These are phyloP conservation scores for Torulaspora delbrueckii DNA, from an alignment of 805 yeast genomes.

Conservation along the genomic window DNA sequence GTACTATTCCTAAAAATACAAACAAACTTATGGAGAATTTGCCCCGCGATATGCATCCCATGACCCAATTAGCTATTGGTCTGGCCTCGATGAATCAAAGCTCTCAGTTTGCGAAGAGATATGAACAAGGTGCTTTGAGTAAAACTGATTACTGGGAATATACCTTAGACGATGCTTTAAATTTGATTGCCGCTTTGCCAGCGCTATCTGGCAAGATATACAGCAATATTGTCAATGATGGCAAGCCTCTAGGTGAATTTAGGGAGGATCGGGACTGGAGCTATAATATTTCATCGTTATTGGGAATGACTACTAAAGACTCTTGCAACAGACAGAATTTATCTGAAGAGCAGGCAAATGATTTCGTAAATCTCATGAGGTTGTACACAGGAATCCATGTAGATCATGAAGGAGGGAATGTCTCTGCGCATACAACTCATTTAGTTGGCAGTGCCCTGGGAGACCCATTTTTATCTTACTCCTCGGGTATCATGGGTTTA, in stretches of 20 bases:
- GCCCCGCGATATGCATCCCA: conserved; percentile 71
- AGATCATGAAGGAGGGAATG: conserved; percentile 84
- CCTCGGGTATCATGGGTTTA: conserved; percentile 76
- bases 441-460: conserved; percentile 73
- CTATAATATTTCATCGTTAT: conserved; percentile 59
- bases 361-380: conserved; percentile 66
- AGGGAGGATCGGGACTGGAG: conserved; percentile 62
- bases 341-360: conserved; percentile 40
- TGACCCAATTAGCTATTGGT: conserved; percentile 78
- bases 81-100: conserved; percentile 68
- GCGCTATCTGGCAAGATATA: conserved; percentile 70
- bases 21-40: conserved; percentile 55
- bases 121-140: conserved; percentile 58
- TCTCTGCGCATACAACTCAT: conserved; percentile 76
- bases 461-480: conserved; percentile 67
- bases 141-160: conserved; percentile 73
- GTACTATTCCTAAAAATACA: conserved; percentile 57
- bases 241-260: conserved; percentile 48
- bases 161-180: conserved; percentile 65
- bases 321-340: conserved; percentile 34
- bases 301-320: conserved; percentile 49
- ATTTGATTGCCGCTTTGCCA: conserved; percentile 69
- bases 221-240: conserved; percentile 54
- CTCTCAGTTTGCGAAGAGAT: conserved; percentile 65
- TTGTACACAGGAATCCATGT: conserved; percentile 71